These are phyloP conservation scores for Drosera capensis DNA, from an alignment of 148 eudicot species.

Conservation along the genomic window DNA sequence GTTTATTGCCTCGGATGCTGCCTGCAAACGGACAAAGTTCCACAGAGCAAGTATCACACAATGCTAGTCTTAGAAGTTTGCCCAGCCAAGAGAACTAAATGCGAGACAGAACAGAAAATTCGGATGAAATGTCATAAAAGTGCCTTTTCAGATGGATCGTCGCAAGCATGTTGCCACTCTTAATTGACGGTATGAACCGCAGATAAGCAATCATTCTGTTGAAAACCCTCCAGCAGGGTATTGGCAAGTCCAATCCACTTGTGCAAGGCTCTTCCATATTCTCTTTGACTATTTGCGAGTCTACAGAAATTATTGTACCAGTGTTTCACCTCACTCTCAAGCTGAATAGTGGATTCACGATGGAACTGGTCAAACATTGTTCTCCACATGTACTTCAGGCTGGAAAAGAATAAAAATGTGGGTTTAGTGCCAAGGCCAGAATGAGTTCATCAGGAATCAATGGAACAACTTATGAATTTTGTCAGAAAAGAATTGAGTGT, in stretches of 20 bases:
- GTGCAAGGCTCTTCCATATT: conserved; percentile 37
- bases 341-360: conserved; percentile 55
- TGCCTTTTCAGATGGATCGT: conserved; percentile 63
- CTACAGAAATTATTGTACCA: conserved; percentile 57
- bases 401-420: conserved; percentile 9
- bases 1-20: conserved; percentile 54
- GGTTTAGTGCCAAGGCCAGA: not conserved
- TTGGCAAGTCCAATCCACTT: conserved; percentile 48
- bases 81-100: no score
- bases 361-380: conserved; percentile 50
- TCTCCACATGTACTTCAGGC: conserved; percentile 58
- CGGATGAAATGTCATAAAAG: not conserved
- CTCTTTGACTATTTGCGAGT: conserved; percentile 41
- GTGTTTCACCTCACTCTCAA: conserved; percentile 45
- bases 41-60: no score
- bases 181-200: conserved; percentile 29
- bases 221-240: conserved; percentile 15
- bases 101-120: no score
- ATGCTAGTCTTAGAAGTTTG: no score
- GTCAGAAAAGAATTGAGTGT: not conserved
- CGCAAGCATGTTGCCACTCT: conserved; percentile 55
- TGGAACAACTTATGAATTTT: not conserved
- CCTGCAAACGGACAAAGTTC: conserved; percentile 32
- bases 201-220: conserved; percentile 15
- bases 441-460: not conserved